Evolutionary conservation across 2,329 filamentous ascomycete genomes (phyloP), one percentile per base, ranked within the genome.

Genomic region (Xylaria sp.): DNA sequence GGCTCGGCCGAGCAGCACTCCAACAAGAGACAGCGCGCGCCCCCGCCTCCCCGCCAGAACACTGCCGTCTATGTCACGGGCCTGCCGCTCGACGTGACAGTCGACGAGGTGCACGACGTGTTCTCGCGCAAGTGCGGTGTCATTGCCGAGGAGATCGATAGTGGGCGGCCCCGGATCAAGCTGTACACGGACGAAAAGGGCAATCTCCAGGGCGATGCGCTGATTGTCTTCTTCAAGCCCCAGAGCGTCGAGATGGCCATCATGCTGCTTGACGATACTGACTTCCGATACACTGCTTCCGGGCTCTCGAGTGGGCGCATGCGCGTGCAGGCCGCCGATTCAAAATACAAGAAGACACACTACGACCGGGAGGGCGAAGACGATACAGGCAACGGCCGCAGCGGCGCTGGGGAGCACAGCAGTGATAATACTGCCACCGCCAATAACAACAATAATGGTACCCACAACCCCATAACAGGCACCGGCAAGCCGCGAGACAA

Each of bases 61-160:
- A 97, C 92, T 5, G 95, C 95, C 47, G 87, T 99, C 70, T 99
- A 95, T 81, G 92, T 97, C 54, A 97, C 94, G 4, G 93, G 92
- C 13, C 86, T 99, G 3, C 96, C 96, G 0, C 80, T 84, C 44
- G 93, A 98, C 77, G 91, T 89, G 49, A 92, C 91, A 0, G 83
- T 90, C 47, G 88, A 92, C 33, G 96, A 99, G 81, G 89, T 99
- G 17, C 86, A 91, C 72, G 87, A 93, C 27, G 84, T 92, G 31
- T 99, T 99, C 82, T 93, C 90, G 55, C 83, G 86, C 69, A 95
- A 93, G 78, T 96, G 88, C 75, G 94, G 94, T 67, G 91, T 98
- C 72, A 94, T 99, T 71, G 93, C 95, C 55, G 94, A 98, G 79
- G 92, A 97, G 79, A 94, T 97, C 71, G 94, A 97, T 75, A 94